phyloP scores from a whole-genome alignment of 2,329 filamentous ascomycete species.

The Phialophora chinensis region DNA sequence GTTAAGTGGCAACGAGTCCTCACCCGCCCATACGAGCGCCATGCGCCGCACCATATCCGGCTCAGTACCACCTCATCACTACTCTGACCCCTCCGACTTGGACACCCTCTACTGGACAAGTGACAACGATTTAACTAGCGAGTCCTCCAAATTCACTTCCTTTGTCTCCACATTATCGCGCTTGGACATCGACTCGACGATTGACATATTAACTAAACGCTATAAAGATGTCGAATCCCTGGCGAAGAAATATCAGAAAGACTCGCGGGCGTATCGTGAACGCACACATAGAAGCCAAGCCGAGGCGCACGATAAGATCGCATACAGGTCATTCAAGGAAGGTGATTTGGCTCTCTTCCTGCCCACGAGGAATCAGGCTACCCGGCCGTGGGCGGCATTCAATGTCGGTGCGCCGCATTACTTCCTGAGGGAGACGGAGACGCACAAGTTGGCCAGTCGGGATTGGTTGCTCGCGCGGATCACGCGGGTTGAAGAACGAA shows the following conservation, averaged over 20 bases:
- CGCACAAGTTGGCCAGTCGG: slow-evolving; percentile 78
- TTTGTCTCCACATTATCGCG: slow-evolving; percentile 75
- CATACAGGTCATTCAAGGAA: slow-evolving; percentile 93
- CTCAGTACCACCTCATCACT: slow-evolving; percentile 59
- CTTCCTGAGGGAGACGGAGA: slow-evolving; percentile 91
- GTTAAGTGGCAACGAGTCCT: slow-evolving; percentile 45
- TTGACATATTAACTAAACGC: slow-evolving; percentile 83
- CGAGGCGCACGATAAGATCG: slow-evolving; percentile 94
- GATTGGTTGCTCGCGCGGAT: slow-evolving; percentile 98
- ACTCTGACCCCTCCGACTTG: slow-evolving; percentile 69
- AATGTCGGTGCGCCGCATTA: slow-evolving; percentile 97
- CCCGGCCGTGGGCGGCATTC: slow-evolving; percentile 96
- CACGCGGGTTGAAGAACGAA: slow-evolving; percentile 84
- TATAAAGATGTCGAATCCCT: slow-evolving; percentile 93
- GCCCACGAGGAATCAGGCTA: slow-evolving; percentile 91
- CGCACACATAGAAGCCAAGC: slow-evolving; percentile 79
- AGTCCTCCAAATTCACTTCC: slow-evolving; percentile 74
- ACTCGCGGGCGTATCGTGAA: slow-evolving; percentile 84
- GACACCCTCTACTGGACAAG: slow-evolving; percentile 84
- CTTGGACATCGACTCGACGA: slow-evolving; percentile 84
- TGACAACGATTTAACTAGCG: slow-evolving; percentile 66
- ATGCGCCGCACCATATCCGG: slow-evolving; percentile 57
- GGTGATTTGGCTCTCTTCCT: slow-evolving; percentile 93
- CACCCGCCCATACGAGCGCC: slow-evolving; percentile 24
- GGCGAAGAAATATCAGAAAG: slow-evolving; percentile 90